These are phyloP conservation scores for Schizophyllum commune DNA, from an alignment of 1,284 basidiomycete genomes.

Conservation along the genomic window DNA sequence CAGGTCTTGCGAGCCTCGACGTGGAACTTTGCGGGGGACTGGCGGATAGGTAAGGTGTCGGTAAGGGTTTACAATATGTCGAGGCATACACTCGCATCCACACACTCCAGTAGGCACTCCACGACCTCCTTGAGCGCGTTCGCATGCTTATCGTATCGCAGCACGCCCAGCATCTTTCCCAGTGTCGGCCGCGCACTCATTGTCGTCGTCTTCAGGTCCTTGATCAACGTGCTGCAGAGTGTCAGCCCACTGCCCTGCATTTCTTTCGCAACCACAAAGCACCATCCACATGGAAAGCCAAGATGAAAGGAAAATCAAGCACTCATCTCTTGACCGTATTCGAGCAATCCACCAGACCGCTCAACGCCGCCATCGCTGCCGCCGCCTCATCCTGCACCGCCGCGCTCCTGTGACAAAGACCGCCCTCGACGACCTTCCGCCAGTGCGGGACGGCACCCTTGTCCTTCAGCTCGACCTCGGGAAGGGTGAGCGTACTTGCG, in stretches of 20 bases:
- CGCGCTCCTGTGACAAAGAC: constrained; percentile 60
- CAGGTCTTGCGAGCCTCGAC: constrained; percentile 70
- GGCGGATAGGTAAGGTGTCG: constrained; percentile 12
- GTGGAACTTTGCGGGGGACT: constrained; percentile 39
- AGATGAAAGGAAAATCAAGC: too few species aligned
- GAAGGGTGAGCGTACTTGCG: constrained; percentile 50
- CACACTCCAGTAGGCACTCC: constrained; percentile 51
- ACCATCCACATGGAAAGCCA: too few species aligned
- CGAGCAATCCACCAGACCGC: constrained; percentile 58
- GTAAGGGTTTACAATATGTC: constrained; percentile 12
- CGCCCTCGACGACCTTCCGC: constrained; percentile 63
- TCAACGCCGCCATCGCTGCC: constrained; percentile 55
- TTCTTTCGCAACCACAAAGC: constrained; percentile 3
- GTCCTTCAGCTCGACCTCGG: constrained; percentile 38
- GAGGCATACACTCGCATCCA: constrained; percentile 44
- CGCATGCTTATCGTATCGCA: constrained; percentile 56
- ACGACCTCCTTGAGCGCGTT: constrained; percentile 46
- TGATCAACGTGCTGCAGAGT: constrained; percentile 47
- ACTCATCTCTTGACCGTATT: constrained; percentile 65
- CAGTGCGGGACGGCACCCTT: constrained; percentile 47
- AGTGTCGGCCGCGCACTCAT: constrained; percentile 69
- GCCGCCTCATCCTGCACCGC: constrained; percentile 73
- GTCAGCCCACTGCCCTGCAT: constrained; percentile 9
- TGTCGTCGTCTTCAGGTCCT: constrained; percentile 50
- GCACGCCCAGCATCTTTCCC: constrained; percentile 64